Conservation (phyloP, 108 stramenopile genomes). For the Nitzschia palea region DNA sequence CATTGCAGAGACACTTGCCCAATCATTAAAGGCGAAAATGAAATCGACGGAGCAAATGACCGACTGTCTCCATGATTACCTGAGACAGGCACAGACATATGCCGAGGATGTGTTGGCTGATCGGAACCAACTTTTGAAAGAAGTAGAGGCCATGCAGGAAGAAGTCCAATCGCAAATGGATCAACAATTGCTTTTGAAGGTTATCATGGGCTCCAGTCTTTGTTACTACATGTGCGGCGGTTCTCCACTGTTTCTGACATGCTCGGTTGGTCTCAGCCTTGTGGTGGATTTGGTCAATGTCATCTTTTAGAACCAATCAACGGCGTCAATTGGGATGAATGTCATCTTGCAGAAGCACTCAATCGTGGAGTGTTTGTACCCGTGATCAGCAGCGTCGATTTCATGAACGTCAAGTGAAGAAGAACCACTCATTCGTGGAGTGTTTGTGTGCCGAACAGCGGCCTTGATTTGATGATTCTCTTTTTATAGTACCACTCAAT, state of each 20-base stretch:
- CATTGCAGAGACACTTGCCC: constrained; percentile 2
- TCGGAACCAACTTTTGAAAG: constrained; percentile 5
- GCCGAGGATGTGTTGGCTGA: constrained; percentile 21
- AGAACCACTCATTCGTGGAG: too few relatives aligned
- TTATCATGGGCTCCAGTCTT: constrained; percentile 14
- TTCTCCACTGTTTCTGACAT: constrained; percentile 10
- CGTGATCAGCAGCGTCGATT: too few relatives aligned
- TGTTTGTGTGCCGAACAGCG: too few relatives aligned
- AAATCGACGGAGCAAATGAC: constrained; percentile 16
- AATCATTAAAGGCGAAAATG: constrained; percentile 11
- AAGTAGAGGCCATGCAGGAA: constrained; percentile 7
- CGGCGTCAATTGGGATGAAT: too few relatives aligned
- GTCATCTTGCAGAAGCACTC: too few relatives aligned
- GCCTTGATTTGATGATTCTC: too few relatives aligned
- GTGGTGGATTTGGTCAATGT: background rate
- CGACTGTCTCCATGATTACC: constrained; percentile 7
- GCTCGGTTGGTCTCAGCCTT: background rate
- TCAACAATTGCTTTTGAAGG: constrained; percentile 22
- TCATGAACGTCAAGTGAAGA: too few relatives aligned
- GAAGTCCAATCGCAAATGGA: constrained; percentile 8
- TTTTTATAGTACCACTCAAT: too few relatives aligned
- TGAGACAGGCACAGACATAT: constrained; percentile 16
- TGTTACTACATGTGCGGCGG: constrained; percentile 14
- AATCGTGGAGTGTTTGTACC: too few relatives aligned
- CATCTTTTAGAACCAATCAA: background rate